Evolutionary conservation across 2,329 filamentous ascomycete species (phyloP), one percentile per base, ranked within the genome.

Genomic region (Aureobasidium pullulans): DNA sequence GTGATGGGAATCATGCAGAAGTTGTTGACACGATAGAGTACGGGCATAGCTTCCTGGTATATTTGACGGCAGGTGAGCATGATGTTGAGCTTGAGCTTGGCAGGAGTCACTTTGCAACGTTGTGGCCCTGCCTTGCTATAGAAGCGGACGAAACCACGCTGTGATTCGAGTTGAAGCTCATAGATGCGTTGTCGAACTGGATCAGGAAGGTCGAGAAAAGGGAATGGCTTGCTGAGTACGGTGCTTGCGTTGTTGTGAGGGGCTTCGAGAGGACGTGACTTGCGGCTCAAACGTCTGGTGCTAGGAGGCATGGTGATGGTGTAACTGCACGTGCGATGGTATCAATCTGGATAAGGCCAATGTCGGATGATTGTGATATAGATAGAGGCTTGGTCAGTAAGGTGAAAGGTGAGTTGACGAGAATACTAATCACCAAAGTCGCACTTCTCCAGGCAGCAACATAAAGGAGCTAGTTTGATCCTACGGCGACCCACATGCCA

Each of bases 121-220:
- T 6, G 13, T 6, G 40, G 39, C 8, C 16, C 39, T 37, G 37
- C 11, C 6, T 56, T 56, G 52, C 19, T 29, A 16, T 46, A 56
- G 1, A 37, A 8, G 6, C 52, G 52, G 11, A 56, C 40, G n/a
- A 56, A 56, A 3, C 52, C 19, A 29, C 52, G 52, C n/a, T 29
- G 16, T 19, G 40, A 40, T 9, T 36, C 29, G 13, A 56, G 52
- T n/a, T 56, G 52, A 13, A 56, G 31, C 19, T 56, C 52, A 7
- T 56, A 56, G 31, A 56, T 37, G 8, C 52, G 52, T 28, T 56
- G 52, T 11, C 52, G 52, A 1, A 56, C 52, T 44, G 52, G 44
- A 2, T 56, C 52, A 4, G 52, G 52, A n/a, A 56, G 40, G 1
- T 36, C 31, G 31, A 56, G 52, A 19, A 56, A 56, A 7, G 52